These are phyloP conservation scores for Diversispora eburnea DNA, from an alignment of 192 early-diverging fungal genomes.

Conservation along the genomic window DNA sequence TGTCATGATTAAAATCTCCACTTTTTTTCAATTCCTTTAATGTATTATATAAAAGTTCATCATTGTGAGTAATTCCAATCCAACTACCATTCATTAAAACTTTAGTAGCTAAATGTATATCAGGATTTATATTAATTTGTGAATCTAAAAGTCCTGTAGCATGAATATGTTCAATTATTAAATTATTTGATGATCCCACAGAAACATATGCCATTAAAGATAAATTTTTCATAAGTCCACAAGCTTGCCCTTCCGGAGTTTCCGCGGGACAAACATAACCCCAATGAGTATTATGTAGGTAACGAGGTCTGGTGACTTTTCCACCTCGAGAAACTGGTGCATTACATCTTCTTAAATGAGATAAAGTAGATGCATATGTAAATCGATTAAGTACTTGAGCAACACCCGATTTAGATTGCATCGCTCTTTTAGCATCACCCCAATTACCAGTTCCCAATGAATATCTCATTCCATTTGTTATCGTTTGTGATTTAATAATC, in stretches of 20 bases:
- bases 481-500: conserved; percentile 78
- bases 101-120: conserved; percentile 59
- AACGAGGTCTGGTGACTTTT: conserved; percentile 97
- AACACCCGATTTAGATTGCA: conserved; percentile 87
- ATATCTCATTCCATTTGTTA: conserved; percentile 90
- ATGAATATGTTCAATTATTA: conserved; percentile 82
- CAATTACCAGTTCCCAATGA: conserved; percentile 99
- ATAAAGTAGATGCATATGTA: conserved; percentile 95
- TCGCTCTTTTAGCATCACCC: conserved; percentile 96
- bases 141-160: conserved; percentile 87
- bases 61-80: conserved; percentile 91
- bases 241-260: conserved; percentile 98
- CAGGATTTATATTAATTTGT: neutral
- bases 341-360: conserved; percentile 96
- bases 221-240: conserved; percentile 98
- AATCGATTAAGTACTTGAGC: conserved; percentile 98
- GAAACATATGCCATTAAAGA: conserved; percentile 96
- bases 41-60: conserved; percentile 73
- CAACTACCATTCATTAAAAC: conserved; percentile 98
- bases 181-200: conserved; percentile 72
- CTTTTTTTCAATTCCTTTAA: conserved; percentile 73
- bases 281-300: conserved; percentile 99
- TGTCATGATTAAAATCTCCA: conserved; percentile 70
- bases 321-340: conserved; percentile 96
- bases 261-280: conserved; percentile 97